phyloP scores from a whole-genome alignment of 2,329 filamentous ascomycete genomes.

The Pestalotiopsis sp. region DNA sequence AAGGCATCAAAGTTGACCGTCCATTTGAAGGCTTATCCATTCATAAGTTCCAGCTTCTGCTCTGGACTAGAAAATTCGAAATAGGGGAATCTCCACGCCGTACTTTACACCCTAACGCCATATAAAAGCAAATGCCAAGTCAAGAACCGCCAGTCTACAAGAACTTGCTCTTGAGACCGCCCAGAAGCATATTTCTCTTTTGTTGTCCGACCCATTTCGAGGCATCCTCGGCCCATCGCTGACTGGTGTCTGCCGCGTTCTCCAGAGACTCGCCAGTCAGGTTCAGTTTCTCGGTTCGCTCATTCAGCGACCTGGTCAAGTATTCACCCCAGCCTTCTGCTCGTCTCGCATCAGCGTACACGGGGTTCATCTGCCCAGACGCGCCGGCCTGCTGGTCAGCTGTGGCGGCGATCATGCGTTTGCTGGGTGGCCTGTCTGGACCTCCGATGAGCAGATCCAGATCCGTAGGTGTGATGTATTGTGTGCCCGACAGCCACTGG shows the following conservation, averaged over 20 bases:
- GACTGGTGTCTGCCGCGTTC: constrained; percentile 76
- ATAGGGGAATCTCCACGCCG: not conserved
- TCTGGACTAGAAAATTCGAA: not conserved
- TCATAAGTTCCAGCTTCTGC: not conserved
- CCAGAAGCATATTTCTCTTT: constrained; percentile 82
- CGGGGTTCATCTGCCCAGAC: constrained; percentile 33
- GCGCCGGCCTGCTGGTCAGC: constrained; percentile 69
- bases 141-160: constrained; percentile 17
- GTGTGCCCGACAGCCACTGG: constrained; percentile 95
- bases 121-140: not conserved
- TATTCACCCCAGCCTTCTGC: constrained; percentile 75
- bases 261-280: constrained; percentile 86
- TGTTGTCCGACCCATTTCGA: constrained; percentile 84
- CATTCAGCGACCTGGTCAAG: constrained; percentile 83
- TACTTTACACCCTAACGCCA: not conserved
- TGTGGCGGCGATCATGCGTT: constrained; percentile 82
- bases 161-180: constrained; percentile 65
- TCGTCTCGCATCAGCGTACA: constrained; percentile 33
- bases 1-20: not conserved
- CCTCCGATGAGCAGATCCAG: constrained; percentile 91
- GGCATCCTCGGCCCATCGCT: constrained; percentile 84
- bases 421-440: constrained; percentile 82
- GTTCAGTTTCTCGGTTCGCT: constrained; percentile 84
- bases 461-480: constrained; percentile 83
- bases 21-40: not conserved